phyloP scores from a whole-genome alignment of 2,329 filamentous ascomycete species.

The Colletotrichum orchidophilum region DNA sequence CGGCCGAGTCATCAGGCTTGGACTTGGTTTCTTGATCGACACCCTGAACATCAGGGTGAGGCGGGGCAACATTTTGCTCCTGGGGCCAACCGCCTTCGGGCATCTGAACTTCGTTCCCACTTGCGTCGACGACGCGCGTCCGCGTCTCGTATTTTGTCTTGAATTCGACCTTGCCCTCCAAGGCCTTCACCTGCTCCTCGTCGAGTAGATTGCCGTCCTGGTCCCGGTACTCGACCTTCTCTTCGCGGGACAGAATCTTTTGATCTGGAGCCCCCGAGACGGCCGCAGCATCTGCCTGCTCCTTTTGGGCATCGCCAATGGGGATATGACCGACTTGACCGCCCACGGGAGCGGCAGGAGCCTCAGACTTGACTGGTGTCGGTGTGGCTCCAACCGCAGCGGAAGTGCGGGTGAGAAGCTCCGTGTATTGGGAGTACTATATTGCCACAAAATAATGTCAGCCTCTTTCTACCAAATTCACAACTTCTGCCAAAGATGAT shows the following conservation, averaged over 20 bases:
- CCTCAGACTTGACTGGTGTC: slow-evolving; percentile 23
- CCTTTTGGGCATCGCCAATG: slow-evolving; percentile 38
- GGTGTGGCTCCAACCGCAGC: slow-evolving; percentile 12
- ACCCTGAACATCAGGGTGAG: slow-evolving; percentile 70
- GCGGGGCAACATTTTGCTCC: slow-evolving; percentile 58
- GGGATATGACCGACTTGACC: slow-evolving; percentile 39
- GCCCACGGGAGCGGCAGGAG: slow-evolving; percentile 18
- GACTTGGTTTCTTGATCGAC: slow-evolving; percentile 66
- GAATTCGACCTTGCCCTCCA: slow-evolving; percentile 94
- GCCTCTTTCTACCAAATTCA: slow-evolving; percentile 1
- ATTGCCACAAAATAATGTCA: slow-evolving; percentile 13
- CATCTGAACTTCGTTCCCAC: slow-evolving; percentile 77
- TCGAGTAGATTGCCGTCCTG: slow-evolving; percentile 90
- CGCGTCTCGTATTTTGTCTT: slow-evolving; percentile 96
- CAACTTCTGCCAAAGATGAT: neutral
- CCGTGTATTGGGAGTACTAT: slow-evolving; percentile 32
- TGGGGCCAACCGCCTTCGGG: slow-evolving; percentile 52
- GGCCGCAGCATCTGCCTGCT: slow-evolving; percentile 41
- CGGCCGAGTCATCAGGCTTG: slow-evolving; percentile 49
- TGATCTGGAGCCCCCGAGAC: slow-evolving; percentile 62
- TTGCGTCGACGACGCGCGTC: slow-evolving; percentile 81
- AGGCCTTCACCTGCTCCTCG: slow-evolving; percentile 81
- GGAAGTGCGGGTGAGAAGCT: slow-evolving; percentile 16
- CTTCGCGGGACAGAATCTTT: slow-evolving; percentile 68
- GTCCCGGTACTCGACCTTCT: slow-evolving; percentile 93